Conservation (phyloP, 345 rosid genomes). For the Tarenaya hassleriana region DNA sequence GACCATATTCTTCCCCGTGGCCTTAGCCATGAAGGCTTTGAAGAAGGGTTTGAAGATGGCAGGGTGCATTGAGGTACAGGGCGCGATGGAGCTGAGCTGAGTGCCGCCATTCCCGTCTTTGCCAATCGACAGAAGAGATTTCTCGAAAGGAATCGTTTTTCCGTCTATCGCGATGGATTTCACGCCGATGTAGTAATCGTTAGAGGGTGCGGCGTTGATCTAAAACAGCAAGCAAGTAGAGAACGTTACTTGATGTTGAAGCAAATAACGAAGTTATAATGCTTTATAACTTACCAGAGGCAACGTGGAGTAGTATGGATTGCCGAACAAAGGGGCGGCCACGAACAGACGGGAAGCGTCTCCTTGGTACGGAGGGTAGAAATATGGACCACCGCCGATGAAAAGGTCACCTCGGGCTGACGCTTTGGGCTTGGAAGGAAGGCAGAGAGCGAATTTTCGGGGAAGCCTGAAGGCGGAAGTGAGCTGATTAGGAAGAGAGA, state of each 20-base stretch:
- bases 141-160: constrained; percentile 28
- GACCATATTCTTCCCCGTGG: constrained; percentile 10
- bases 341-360: constrained; percentile 20
- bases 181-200: constrained; percentile 34
- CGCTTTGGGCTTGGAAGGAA: constrained; percentile 15
- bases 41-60: constrained; percentile 39
- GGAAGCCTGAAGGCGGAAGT: constrained; percentile 23
- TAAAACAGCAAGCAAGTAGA: no score
- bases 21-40: constrained; percentile 21
- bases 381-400: constrained; percentile 33
- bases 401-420: constrained; percentile 13
- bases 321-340: constrained; percentile 26
- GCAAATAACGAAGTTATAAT: no score
- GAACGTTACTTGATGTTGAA: constrained; percentile 15
- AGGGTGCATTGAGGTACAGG: constrained; percentile 30
- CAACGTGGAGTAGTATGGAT: no score
- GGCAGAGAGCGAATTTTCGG: constrained; percentile 33
- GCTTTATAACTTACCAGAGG: no score
- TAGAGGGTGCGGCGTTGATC: no score
- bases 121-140: no score
- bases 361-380: constrained; percentile 11
- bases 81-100: constrained; percentile 33
- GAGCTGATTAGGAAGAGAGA: constrained; percentile 20
- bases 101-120: constrained; percentile 45
- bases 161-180: constrained; percentile 28